A percentile compares a stretch with the other conserved stretches of the same genome.
Evolutionary conservation across 2,329 filamentous ascomycete species (phyloP).

Genomic region (Paraconiothyrium brasiliense): DNA sequence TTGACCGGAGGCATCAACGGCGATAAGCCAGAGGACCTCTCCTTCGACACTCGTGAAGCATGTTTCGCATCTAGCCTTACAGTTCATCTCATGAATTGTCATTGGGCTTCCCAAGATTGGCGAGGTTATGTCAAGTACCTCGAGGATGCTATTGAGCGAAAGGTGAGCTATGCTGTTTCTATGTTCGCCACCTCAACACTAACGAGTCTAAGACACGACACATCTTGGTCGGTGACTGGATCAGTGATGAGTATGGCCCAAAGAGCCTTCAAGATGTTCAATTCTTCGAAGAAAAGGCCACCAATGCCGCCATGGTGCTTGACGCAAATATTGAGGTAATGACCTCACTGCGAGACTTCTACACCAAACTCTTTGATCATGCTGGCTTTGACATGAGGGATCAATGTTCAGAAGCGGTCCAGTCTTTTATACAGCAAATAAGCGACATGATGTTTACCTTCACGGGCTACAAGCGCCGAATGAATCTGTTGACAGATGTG

Average conservation of each 20-base stretch:
- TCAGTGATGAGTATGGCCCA: neutral
- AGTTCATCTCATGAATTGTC: constrained; percentile 50
- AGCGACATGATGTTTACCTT: neutral
- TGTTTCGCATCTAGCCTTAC: constrained; percentile 50
- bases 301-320: constrained; percentile 49
- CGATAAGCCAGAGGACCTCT: neutral
- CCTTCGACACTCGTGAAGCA: constrained; percentile 42
- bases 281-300: constrained; percentile 47
- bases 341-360: constrained; percentile 28
- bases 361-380: constrained; percentile 25
- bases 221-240: neutral
- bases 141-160: constrained; percentile 45
- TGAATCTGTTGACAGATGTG: neutral
- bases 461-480: neutral
- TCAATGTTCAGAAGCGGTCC: neutral
- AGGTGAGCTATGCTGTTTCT: constrained; percentile 19
- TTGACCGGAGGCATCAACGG: neutral
- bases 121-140: constrained; percentile 53
- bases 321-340: constrained; percentile 53
- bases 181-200: neutral
- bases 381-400: neutral
- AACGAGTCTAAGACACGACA: neutral
- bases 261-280: constrained; percentile 50
- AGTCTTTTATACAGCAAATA: neutral
- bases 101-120: constrained; percentile 57